Evolutionary conservation across 495 filamentous ascomycete genomes (phyloP).

Genomic region (Penicillium roqueforti): DNA sequence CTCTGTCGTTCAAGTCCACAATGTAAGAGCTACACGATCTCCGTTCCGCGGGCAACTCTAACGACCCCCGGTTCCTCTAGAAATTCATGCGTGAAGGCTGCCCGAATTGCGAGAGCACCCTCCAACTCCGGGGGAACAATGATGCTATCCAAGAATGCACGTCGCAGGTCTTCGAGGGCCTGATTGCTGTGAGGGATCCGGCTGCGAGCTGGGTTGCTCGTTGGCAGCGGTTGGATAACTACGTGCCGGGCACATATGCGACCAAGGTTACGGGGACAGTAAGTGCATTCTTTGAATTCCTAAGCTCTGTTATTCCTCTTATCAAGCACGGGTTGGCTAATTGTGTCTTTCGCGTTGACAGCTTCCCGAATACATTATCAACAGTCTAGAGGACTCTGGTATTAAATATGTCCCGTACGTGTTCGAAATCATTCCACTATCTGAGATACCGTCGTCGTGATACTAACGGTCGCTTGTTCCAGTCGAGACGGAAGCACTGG

Average conservation of each 20-base stretch:
- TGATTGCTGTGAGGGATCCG: slow-evolving; percentile 78
- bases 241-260: slow-evolving; percentile 84
- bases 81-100: slow-evolving; percentile 81
- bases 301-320: too few relatives aligned
- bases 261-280: slow-evolving; percentile 82
- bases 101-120: slow-evolving; percentile 91
- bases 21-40: slow-evolving; percentile 45
- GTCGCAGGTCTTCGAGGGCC: slow-evolving; percentile 87
- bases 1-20: slow-evolving; percentile 78
- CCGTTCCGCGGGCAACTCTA: background rate
- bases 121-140: slow-evolving; percentile 69
- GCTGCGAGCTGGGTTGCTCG: slow-evolving; percentile 82
- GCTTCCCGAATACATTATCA: slow-evolving; percentile 62
- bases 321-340: background rate
- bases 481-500: slow-evolving; percentile 50
- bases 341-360: slow-evolving; percentile 16
- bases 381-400: slow-evolving; percentile 62
- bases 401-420: slow-evolving; percentile 64
- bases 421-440: background rate
- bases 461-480: slow-evolving; percentile 9
- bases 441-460: background rate
- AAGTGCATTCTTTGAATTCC: slow-evolving; percentile 20
- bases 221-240: slow-evolving; percentile 88
- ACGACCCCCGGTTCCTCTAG: slow-evolving; percentile 35
- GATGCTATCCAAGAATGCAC: slow-evolving; percentile 90